Evolutionary conservation across 805 yeast species (phyloP).

Genomic region (Wickerhamiella siamensis): DNA sequence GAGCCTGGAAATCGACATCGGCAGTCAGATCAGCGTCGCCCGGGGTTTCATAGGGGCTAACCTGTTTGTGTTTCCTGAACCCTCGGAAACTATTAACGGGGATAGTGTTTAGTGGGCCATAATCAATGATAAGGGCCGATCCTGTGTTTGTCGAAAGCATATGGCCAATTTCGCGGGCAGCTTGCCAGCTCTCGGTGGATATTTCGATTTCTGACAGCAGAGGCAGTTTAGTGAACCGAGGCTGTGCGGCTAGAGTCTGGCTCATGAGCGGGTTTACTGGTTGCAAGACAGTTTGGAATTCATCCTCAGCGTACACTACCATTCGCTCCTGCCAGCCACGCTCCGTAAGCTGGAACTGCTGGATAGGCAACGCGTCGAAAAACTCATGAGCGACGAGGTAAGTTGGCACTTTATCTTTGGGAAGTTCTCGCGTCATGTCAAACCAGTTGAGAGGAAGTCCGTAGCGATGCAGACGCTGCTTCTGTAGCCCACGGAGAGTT

Average conservation of each 20-base stretch:
- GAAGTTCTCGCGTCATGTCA: slow-evolving; percentile 22
- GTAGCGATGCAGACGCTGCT: slow-evolving; percentile 37
- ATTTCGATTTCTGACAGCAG: slow-evolving; percentile 51
- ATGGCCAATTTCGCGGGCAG: slow-evolving; percentile 38
- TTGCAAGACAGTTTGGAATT: slow-evolving; percentile 11
- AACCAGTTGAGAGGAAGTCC: slow-evolving; percentile 34
- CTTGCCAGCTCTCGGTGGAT: slow-evolving; percentile 56
- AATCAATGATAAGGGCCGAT: slow-evolving; percentile 61
- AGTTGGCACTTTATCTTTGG: slow-evolving; percentile 31
- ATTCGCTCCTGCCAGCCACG: slow-evolving; percentile 58
- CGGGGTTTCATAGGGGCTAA: slow-evolving; percentile 58
- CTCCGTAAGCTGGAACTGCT: slow-evolving; percentile 42
- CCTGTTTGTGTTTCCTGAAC: slow-evolving; percentile 55
- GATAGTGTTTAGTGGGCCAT: slow-evolving; percentile 47
- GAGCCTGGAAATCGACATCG: slow-evolving; percentile 65
- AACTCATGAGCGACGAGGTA: slow-evolving; percentile 74
- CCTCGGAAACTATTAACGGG: slow-evolving; percentile 68
- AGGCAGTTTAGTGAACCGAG: slow-evolving; percentile 39
- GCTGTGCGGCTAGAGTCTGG: slow-evolving; percentile 12
- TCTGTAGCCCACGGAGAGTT: slow-evolving; percentile 45
- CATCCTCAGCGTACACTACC: slow-evolving; percentile 36
- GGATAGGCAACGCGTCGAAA: slow-evolving; percentile 74
- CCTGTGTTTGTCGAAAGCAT: slow-evolving; percentile 34
- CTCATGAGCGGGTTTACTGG: slow-evolving; percentile 5
- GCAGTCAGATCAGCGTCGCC: slow-evolving; percentile 73